Evolutionary conservation across 352 stramenopile genomes (phyloP), one percentile per base, ranked within the genome.

Genomic region (Globisporangium nodosum): DNA sequence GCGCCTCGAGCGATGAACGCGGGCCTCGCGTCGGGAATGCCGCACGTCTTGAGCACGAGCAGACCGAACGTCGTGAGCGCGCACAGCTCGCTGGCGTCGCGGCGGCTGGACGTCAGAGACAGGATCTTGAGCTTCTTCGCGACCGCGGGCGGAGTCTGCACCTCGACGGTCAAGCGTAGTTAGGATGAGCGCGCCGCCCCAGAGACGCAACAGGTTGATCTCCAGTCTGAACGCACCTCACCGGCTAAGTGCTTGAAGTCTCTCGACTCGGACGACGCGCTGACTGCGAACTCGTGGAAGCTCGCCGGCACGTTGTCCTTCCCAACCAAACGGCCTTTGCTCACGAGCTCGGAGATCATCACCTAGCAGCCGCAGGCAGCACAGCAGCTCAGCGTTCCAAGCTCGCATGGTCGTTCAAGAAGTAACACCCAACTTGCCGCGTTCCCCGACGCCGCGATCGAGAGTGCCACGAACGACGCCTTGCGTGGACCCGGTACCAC

Each of bases 51-150:
- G 33, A 90, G 49, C 1, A 87, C 46, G 0, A 88, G 64, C 0
- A 90, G 59, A 0, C 78, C 76, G 47, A 82, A 83, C 7, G 59
- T 87, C 2, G 78, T 88, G 31, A 86, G 65, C 12, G 69, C 86
- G 59, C 78, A 87, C 20, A 88, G 31, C 13, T 76, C 69, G 4
- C 64, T 64, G 3, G 60, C 42, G n/a, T 70, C 64, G 20, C 68
- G 70, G 48, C 42, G 31, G 40, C 71, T 84, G 39, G 54, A 72
- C 30, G 62, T 68, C 16, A 90, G 64, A 11, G 70, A 75, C 8
- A 70, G 51, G 33, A 85, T 49, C 56, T 88, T 90, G 58, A 78
- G 57, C 53, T 85, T 79, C 60, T 90, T 90, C 3, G 20, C n/a
- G 16, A 56, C 20, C 15, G 40, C 51, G 49, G 59, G n/a, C 47